Evolutionary conservation across 163 green algal genomes (phyloP).

Genomic region (Trebouxia gelatinosa): DNA sequence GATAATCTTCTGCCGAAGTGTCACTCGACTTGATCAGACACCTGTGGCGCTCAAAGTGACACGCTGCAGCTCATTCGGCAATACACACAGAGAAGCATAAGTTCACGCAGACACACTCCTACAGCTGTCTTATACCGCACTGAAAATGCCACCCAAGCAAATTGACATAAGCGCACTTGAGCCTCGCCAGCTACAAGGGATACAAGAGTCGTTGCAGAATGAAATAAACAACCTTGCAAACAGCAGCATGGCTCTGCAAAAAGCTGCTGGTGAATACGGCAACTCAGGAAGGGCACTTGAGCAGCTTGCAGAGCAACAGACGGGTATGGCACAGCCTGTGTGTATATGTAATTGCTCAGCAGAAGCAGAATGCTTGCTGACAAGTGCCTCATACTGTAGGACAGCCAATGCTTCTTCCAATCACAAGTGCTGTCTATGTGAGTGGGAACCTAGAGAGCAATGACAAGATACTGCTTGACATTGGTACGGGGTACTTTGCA

Average conservation of each 20-base stretch:
- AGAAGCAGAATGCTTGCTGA: neutral
- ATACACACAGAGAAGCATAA: too few species aligned
- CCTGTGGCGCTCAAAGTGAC: too few species aligned
- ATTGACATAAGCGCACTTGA: constrained; percentile 17
- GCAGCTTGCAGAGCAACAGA: constrained; percentile 49
- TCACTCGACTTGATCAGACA: too few species aligned
- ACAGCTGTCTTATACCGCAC: too few species aligned
- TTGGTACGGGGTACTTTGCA: constrained; percentile 91
- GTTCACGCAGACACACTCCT: too few species aligned
- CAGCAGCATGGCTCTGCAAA: constrained; percentile 50
- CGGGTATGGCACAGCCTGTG: constrained; percentile 39
- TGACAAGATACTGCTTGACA: constrained; percentile 83
- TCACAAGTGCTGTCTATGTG: constrained; percentile 89
- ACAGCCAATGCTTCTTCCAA: constrained; percentile 79
- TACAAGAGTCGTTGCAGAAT: constrained; percentile 44
- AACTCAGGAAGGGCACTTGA: constrained; percentile 52
- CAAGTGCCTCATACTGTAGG: constrained; percentile 54
- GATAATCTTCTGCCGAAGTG: too few species aligned
- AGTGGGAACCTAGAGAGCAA: constrained; percentile 66
- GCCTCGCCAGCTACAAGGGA: constrained; percentile 21
- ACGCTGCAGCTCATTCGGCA: too few species aligned
- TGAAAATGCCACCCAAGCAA: constrained; percentile 32
- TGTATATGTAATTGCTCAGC: neutral
- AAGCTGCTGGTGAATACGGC: constrained; percentile 57
- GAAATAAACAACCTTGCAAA: constrained; percentile 50